These are phyloP conservation scores for Circinella umbellata DNA, from an alignment of 371 early-diverging fungal species.

Conservation along the genomic window DNA sequence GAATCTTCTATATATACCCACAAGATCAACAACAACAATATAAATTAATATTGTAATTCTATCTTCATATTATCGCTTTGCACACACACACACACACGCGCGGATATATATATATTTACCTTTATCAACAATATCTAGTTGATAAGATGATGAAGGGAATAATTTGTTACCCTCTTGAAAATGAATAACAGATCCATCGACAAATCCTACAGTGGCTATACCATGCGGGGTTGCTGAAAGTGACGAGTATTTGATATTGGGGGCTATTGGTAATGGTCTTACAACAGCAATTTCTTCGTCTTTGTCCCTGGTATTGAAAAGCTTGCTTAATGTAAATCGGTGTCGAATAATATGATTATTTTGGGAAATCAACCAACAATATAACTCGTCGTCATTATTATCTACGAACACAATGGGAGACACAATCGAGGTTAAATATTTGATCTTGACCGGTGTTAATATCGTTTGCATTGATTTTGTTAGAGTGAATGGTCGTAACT, in stretches of 20 bases:
- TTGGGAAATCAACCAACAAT: slow-evolving; percentile 16
- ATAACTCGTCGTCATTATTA: neutral
- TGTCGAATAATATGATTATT: slow-evolving; percentile 16
- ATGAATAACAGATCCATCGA: slow-evolving; percentile 13
- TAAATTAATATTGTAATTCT: no score
- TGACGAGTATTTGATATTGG: neutral
- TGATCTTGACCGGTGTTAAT: neutral
- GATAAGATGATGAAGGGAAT: neutral
- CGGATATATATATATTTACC: slow-evolving; percentile 4
- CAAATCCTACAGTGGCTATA: slow-evolving; percentile 11
- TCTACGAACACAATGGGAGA: slow-evolving; percentile 14
- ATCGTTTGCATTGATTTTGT: neutral
- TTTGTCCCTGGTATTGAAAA: neutral
- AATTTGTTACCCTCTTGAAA: slow-evolving; percentile 8
- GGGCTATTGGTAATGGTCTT: neutral
- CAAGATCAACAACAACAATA: no score
- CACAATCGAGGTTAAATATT: slow-evolving; percentile 8
- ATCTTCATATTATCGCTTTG: no score
- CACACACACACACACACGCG: no score
- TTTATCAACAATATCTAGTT: slow-evolving; percentile 1
- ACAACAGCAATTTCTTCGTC: neutral
- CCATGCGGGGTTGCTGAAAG: slow-evolving; percentile 15
- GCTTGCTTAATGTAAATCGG: neutral
- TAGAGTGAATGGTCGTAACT: slow-evolving; percentile 13
- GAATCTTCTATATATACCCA: neutral